These are phyloP conservation scores for Oenanthe sinensis DNA, from an alignment of 129 eudicot genomes.

Conservation along the genomic window DNA sequence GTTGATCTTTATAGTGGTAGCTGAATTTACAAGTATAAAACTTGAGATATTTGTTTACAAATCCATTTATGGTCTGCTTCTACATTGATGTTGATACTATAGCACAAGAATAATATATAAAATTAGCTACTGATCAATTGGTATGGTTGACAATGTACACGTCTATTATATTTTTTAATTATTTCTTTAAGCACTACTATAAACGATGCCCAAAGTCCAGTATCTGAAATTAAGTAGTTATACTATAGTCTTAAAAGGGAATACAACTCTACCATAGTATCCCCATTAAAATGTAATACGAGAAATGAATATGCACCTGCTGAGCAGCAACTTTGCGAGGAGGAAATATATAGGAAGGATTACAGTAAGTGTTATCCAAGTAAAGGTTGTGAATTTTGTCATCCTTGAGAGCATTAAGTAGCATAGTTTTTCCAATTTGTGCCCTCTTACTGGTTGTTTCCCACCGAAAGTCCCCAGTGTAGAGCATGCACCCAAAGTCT, in stretches of 20 bases:
- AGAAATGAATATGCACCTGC: slow-evolving; percentile 37
- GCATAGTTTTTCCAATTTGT: slow-evolving; percentile 51
- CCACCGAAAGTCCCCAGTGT: slow-evolving; percentile 95
- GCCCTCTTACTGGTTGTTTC: slow-evolving; percentile 38
- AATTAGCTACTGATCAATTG: neutral
- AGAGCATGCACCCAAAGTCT: slow-evolving; percentile 69
- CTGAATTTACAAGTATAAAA: neutral
- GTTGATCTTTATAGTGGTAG: neutral
- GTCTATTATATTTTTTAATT: neutral
- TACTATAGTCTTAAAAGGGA: too few species aligned
- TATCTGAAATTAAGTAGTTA: neutral
- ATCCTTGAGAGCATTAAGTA: slow-evolving; percentile 50
- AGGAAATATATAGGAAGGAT: slow-evolving; percentile 68
- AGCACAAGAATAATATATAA: neutral
- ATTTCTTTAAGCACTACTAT: neutral
- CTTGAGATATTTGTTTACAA: neutral
- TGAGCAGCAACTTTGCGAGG: slow-evolving; percentile 68
- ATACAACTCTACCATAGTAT: neutral
- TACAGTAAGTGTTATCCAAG: slow-evolving; percentile 85
- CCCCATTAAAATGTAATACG: neutral
- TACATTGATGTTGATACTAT: neutral
- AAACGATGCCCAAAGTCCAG: neutral
- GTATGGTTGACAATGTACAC: neutral
- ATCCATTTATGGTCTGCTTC: neutral
- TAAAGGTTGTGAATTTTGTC: slow-evolving; percentile 49